Evolutionary conservation across 768 basidiomycete species (phyloP).

Genomic region (Piloderma croceum): DNA sequence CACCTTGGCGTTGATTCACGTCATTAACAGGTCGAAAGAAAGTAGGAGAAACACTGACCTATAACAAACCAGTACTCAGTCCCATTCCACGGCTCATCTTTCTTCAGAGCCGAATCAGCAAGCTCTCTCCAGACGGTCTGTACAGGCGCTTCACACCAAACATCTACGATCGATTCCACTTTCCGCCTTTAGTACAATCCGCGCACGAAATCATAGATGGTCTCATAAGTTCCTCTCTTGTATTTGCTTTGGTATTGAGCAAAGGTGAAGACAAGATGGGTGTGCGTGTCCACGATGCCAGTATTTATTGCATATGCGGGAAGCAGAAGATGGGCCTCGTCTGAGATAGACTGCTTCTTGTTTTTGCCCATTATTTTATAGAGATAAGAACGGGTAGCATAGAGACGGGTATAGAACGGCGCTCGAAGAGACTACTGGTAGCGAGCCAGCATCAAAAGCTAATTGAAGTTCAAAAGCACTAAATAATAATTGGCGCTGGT

Average conservation of each 20-base stretch:
- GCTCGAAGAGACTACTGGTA: no score
- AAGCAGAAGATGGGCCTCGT: slow-evolving; percentile 31
- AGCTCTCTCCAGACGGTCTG: slow-evolving; percentile 61
- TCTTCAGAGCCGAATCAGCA: slow-evolving; percentile 61
- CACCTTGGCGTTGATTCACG: slow-evolving; percentile 38
- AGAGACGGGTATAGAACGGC: no score
- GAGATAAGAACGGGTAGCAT: no score
- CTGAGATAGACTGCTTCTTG: slow-evolving; percentile 24
- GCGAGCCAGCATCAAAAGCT: no score
- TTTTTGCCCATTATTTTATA: slow-evolving; percentile 44
- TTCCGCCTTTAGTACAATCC: slow-evolving; percentile 52
- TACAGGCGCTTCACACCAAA: slow-evolving; percentile 85
- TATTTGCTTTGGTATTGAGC: slow-evolving; percentile 58
- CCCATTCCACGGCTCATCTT: slow-evolving; percentile 61
- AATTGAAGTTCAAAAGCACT: no score
- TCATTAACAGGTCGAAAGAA: not conserved
- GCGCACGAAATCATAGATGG: slow-evolving; percentile 65
- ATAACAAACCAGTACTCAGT: slow-evolving; percentile 81
- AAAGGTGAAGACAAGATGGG: slow-evolving; percentile 75
- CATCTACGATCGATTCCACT: slow-evolving; percentile 71
- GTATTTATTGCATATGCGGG: slow-evolving; percentile 22
- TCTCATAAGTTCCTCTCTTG: slow-evolving; percentile 44
- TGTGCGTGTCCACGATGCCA: slow-evolving; percentile 76
- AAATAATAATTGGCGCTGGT: no score
- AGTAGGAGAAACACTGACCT: slow-evolving; percentile 38